Evolutionary conservation across 305 asterid species (phyloP).

Genomic region (Solanum hybrid): DNA sequence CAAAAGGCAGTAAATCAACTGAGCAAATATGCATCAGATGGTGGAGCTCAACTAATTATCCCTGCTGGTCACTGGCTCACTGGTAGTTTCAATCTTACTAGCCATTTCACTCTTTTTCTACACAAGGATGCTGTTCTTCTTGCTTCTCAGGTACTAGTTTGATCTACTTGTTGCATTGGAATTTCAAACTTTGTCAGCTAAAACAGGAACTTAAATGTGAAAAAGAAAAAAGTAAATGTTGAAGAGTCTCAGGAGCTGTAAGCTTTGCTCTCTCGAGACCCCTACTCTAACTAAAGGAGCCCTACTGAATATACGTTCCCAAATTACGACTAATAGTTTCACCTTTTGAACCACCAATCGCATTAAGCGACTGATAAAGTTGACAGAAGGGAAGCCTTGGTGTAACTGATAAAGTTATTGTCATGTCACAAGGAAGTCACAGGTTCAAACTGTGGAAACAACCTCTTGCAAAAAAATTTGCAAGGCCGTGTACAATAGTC

Average conservation of each 20-base stretch:
- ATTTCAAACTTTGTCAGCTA: neutral
- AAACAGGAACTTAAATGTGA: neutral
- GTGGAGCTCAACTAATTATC: conserved; percentile 32
- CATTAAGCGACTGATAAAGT: neutral
- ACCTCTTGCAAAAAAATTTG: neutral
- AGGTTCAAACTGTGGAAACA: neutral
- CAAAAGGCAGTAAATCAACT: conserved; percentile 21
- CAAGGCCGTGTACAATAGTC: neutral
- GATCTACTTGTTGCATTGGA: neutral
- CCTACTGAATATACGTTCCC: neutral
- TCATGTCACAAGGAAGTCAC: neutral
- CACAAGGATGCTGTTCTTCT: conserved; percentile 33
- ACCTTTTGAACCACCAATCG: neutral
- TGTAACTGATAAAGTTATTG: neutral
- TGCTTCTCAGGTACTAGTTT: conserved; percentile 27
- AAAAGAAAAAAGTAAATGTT: neutral
- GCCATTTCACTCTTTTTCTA: conserved; percentile 38
- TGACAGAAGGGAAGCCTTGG: neutral
- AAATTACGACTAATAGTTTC: neutral
- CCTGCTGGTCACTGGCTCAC: conserved; percentile 41
- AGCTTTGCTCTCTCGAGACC: neutral
- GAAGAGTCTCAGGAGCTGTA: neutral
- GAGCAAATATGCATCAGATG: conserved; percentile 22
- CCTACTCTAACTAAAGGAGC: conserved; percentile 4
- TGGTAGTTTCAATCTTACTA: conserved; percentile 33